A percentile compares a stretch with the other conserved stretches of the same genome.
Evolutionary conservation across 1,139 yeast species (phyloP).

Genomic region (Candida sanyaensis): DNA sequence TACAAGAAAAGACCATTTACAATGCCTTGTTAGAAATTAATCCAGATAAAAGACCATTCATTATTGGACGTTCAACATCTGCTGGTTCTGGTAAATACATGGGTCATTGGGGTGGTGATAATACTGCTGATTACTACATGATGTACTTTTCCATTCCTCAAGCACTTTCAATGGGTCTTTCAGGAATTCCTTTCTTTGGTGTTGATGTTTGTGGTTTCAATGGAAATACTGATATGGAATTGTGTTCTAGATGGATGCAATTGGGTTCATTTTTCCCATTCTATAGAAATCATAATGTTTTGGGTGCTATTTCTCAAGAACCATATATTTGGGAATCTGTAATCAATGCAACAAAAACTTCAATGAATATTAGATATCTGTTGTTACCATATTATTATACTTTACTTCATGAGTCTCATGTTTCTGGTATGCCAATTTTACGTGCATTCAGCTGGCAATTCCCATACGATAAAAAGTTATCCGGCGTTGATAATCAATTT

Average conservation of each 20-base stretch:
- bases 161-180: slow-evolving; percentile 22
- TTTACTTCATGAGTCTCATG: slow-evolving; percentile 22
- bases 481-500: slow-evolving; percentile 22
- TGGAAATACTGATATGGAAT: slow-evolving; percentile 23
- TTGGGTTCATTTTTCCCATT: slow-evolving; percentile 26
- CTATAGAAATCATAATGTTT: slow-evolving; percentile 24
- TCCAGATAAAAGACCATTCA: slow-evolving; percentile 23
- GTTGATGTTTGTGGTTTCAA: slow-evolving; percentile 27
- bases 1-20: slow-evolving; percentile 21
- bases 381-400: slow-evolving; percentile 26
- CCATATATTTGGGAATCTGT: slow-evolving; percentile 25
- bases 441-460: slow-evolving; percentile 24
- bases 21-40: slow-evolving; percentile 19
- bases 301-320: slow-evolving; percentile 23
- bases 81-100: slow-evolving; percentile 21
- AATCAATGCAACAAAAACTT: slow-evolving; percentile 20
- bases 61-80: slow-evolving; percentile 22
- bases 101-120: slow-evolving; percentile 29
- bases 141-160: slow-evolving; percentile 25
- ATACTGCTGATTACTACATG: slow-evolving; percentile 20
- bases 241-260: slow-evolving; percentile 29
- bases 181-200: slow-evolving; percentile 25
- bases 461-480: slow-evolving; percentile 18
- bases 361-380: slow-evolving; percentile 21
- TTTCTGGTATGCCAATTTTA: slow-evolving; percentile 22